These are phyloP conservation scores for Jatropha multifida DNA, from an alignment of 441 rosid species.

Conservation along the genomic window DNA sequence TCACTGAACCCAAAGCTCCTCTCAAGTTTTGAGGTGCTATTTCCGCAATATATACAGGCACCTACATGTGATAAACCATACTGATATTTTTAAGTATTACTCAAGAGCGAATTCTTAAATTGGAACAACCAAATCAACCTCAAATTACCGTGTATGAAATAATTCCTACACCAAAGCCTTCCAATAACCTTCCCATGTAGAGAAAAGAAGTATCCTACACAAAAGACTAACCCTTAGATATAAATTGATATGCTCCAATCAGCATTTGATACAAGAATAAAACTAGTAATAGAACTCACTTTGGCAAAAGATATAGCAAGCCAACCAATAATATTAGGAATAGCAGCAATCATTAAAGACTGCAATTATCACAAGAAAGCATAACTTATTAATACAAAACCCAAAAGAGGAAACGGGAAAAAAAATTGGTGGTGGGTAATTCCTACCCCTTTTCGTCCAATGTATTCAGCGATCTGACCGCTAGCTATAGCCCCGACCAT, in stretches of 20 bases:
- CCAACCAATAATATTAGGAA: slow-evolving; percentile 97
- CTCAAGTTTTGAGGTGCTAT: slow-evolving; percentile 89
- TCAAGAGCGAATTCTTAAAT: slow-evolving; percentile 9
- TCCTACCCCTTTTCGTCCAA: slow-evolving; percentile 88
- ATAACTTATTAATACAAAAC: background rate
- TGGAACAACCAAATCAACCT: slow-evolving; percentile 14
- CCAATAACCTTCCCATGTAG: slow-evolving; percentile 93
- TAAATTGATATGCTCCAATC: slow-evolving; percentile 10
- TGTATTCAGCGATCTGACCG: slow-evolving; percentile 86
- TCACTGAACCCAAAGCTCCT: slow-evolving; percentile 82
- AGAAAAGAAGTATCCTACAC: slow-evolving; percentile 85
- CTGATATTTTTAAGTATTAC: background rate
- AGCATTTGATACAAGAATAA: slow-evolving; percentile 4
- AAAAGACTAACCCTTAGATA: slow-evolving; percentile 10
- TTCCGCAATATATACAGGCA: slow-evolving; percentile 90
- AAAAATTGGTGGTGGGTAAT: background rate
- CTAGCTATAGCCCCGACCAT: slow-evolving; percentile 93
- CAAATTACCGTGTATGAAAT: slow-evolving; percentile 80
- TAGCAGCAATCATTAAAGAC: slow-evolving; percentile 95
- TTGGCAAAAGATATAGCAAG: slow-evolving; percentile 83
- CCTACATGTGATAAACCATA: slow-evolving; percentile 39
- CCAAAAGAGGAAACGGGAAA: background rate
- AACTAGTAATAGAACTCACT: slow-evolving; percentile 43
- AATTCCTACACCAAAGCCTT: slow-evolving; percentile 94
- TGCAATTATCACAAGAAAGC: slow-evolving; percentile 28